These are phyloP conservation scores for Penicillium riverlandense DNA, from an alignment of 495 filamentous ascomycete genomes.

Conservation along the genomic window DNA sequence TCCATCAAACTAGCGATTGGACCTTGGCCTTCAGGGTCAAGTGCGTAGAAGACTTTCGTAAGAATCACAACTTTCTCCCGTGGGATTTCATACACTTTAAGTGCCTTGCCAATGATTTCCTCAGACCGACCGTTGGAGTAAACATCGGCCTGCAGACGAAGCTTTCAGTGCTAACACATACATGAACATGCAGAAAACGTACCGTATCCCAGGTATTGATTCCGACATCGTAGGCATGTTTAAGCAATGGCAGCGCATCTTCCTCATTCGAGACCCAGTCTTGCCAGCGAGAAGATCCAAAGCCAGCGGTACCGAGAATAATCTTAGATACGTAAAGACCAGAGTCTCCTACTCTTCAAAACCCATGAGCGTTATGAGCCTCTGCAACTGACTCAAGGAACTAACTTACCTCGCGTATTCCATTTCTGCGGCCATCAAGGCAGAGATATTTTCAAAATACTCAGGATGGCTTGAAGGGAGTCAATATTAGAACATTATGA, in stretches of 20 bases:
- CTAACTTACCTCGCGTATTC: no score
- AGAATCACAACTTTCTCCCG: conserved; percentile 69
- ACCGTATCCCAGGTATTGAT: conserved; percentile 69
- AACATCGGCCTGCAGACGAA: conserved; percentile 37
- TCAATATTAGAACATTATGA: no score
- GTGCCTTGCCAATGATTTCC: conserved; percentile 66
- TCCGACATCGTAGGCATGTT: conserved; percentile 42
- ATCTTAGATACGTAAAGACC: conserved; percentile 53
- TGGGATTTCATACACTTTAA: conserved; percentile 69
- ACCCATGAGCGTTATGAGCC: no score
- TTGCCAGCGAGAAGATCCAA: conserved; percentile 42
- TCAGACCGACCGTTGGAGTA: conserved; percentile 73
- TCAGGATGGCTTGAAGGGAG: no score
- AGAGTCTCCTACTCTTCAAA: conserved; percentile 41
- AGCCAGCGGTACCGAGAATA: conserved; percentile 47
- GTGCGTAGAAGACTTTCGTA: conserved; percentile 67
- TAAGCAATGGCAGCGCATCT: conserved; percentile 36
- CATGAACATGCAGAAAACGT: conserved; percentile 4
- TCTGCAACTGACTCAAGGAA: no score
- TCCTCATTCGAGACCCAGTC: conserved; percentile 50
- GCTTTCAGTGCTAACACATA: not conserved
- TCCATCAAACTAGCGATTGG: conserved; percentile 21
- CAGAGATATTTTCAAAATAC: no score
- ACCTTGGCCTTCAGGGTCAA: conserved; percentile 31
- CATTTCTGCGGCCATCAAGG: no score